A percentile compares a stretch with the other conserved stretches of the same genome.
These are phyloP conservation scores for Zygotorulaspora mrakii DNA, from an alignment of 1,139 yeast species.

Conservation along the genomic window DNA sequence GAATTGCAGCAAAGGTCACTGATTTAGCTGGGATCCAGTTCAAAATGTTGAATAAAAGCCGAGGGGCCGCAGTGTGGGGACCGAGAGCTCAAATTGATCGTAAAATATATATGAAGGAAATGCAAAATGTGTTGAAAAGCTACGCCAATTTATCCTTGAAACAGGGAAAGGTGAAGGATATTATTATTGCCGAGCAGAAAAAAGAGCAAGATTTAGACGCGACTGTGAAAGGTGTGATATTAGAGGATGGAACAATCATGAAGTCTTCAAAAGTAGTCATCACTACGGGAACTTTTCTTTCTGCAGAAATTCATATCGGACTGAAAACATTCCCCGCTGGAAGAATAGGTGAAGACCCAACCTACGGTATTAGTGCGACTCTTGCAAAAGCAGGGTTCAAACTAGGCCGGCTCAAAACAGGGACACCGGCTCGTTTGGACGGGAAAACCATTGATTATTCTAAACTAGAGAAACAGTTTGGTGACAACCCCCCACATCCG, in stretches of 20 bases:
- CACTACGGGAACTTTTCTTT: constrained; percentile 92
- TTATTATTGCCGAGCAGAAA: constrained; percentile 52
- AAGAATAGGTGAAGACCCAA: constrained; percentile 87
- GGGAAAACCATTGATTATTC: constrained; percentile 65
- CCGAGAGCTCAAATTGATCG: constrained; percentile 97
- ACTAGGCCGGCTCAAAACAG: constrained; percentile 89
- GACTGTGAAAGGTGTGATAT: constrained; percentile 61
- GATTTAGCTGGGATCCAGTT: constrained; percentile 93
- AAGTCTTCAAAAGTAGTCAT: constrained; percentile 69
- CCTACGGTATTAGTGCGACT: constrained; percentile 83
- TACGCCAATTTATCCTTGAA: constrained; percentile 53
- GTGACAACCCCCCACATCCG: constrained; percentile 81
- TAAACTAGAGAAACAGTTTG: constrained; percentile 59
- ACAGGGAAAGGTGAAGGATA: constrained; percentile 80
- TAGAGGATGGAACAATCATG: constrained; percentile 62
- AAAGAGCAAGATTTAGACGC: constrained; percentile 41
- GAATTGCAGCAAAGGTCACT: constrained; percentile 77
- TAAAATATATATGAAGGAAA: constrained; percentile 66
- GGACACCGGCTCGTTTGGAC: constrained; percentile 90
- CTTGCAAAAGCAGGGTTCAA: constrained; percentile 72
- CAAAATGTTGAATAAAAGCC: constrained; percentile 77
- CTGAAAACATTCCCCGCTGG: constrained; percentile 79
- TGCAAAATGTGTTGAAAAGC: constrained; percentile 62
- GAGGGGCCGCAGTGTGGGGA: constrained; percentile 98
- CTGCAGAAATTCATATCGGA: constrained; percentile 94